Evolutionary conservation across 345 rosid genomes (phyloP), one percentile per base, ranked within the genome.

Genomic region (Gossypium sturtianum): DNA sequence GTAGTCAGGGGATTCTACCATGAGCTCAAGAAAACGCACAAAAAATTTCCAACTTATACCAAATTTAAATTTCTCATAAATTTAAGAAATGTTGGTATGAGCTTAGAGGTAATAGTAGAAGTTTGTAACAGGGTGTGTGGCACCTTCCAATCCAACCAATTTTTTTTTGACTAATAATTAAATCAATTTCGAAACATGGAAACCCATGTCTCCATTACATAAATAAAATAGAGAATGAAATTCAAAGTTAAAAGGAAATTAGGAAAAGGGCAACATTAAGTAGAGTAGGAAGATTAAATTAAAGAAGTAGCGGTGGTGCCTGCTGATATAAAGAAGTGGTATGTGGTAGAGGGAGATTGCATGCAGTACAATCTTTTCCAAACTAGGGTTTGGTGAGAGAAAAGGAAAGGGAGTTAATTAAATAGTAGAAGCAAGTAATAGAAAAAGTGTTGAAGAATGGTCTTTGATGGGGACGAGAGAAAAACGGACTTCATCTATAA

Each of bases 361-460:
- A 67, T 47, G 56, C 56, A 22, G 56, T 47, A 41, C 71, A 47
- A 66, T 66, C 70, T 44, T 66, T 44, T 60, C 45, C 44, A 76
- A 75, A 60, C 78, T 76, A 76, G 78, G 76, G 76, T 84, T 76
- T 23, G 86, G 86, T 78, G 66, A 71, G 52, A 41, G 86, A 84
- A 76, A 84, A 80, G 57, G 85, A 80, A 78, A 80, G 79, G 63
- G 52, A 66, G 9, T 56, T 9, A 56, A 56, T 56, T 56, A 19
- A 7, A 49, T 53, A 47, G 13, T 60, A 69, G 29, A 22, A 23
- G 45, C 66, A 71, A 75, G 77, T 56, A 65, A 27, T 62, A 12
- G 71, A 38, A 67, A 67, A 76, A 29, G 58, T 44, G 74, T 72
- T 72, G 74, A 74, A 74, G 69, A 69, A 72, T 5, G 52, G 64